Base-by-base conservation (phyloP, 441 rosid genomes). In the Gossypium armourianum region DNA sequence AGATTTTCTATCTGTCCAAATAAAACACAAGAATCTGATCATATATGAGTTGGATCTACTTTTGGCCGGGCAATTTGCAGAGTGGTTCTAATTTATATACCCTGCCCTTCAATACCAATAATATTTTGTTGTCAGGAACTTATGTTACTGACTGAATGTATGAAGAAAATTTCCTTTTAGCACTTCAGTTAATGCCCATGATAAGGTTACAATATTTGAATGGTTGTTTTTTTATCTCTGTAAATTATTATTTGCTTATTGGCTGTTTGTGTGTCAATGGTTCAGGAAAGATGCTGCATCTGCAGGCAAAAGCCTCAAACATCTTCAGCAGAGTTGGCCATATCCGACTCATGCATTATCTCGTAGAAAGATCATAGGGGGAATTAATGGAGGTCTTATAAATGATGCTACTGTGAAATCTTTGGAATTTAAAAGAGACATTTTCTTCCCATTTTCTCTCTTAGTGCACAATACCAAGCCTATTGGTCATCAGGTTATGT, bases 371-470 rank as follows among this genome's bases (percentile, higher is more conserved):
- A 87, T 91, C 78, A 88, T 87, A 1, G 91, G 98, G 59, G 97
- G 97, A 76, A 84, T 90, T 72, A 88, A 89, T 68, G 99, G 99
- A 75, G 96, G 97, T 61, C 83, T 95, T 43, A 84, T 95, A 76
- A 90, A 84, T 74, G 86, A 88, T 65, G 85, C 81, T 78, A 84
- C 92, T 29, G 63, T 95, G 83, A 83, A 78, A 79, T 90, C 93
- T 61, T 76, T 95, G 78, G 91, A 88, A 55, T 88, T 78, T 77
- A 89, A 73, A 73, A 83, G 91, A 82, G 97, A 89, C 73, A 81
- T 83, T 56, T 85, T 90, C 50, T 95, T 84, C 73, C 97, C 96
- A 21, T 75, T 89, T 75, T 89, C 97, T 71, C 93, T 89, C 43
- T 74, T 95, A 74, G 43, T 95, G 77, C 90, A 84, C 79, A 95